Evolutionary conservation across 1,284 basidiomycete species (phyloP).

Genomic region (Cutaneotrichosporon spelunceum): DNA sequence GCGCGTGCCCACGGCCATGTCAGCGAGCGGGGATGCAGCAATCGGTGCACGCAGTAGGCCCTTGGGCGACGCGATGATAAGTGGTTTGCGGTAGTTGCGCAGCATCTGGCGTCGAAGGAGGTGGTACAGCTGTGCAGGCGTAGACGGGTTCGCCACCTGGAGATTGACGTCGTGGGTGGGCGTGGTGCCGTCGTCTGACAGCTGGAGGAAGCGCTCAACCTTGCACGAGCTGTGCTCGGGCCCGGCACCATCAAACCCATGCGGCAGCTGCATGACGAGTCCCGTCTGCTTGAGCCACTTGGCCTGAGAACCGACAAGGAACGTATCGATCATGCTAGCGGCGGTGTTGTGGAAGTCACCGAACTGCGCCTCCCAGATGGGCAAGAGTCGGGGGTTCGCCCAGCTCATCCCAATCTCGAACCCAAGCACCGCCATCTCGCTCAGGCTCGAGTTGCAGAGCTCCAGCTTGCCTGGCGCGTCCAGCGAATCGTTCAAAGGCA

Average conservation of each 20-base stretch:
- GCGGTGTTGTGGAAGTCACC: conserved; percentile 92
- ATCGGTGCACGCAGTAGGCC: conserved; percentile 70
- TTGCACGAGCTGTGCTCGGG: conserved; percentile 85
- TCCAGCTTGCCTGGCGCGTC: conserved; percentile 64
- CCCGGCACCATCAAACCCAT: conserved; percentile 82
- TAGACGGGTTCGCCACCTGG: conserved; percentile 78
- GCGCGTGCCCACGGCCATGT: conserved; percentile 61
- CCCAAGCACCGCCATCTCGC: conserved; percentile 76
- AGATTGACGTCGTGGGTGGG: conserved; percentile 63
- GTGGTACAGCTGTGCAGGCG: conserved; percentile 85
- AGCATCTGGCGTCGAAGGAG: conserved; percentile 75
- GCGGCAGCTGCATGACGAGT: conserved; percentile 77
- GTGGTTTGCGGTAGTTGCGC: conserved; percentile 78
- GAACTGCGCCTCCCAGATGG: conserved; percentile 84
- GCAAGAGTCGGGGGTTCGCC: conserved; percentile 71
- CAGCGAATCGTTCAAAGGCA: conserved; percentile 68
- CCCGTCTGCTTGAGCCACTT: conserved; percentile 94
- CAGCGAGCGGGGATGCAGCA: conserved; percentile 66
- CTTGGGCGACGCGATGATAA: conserved; percentile 79
- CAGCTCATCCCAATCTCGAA: conserved; percentile 87
- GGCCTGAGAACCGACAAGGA: conserved; percentile 75
- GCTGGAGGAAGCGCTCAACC: conserved; percentile 78
- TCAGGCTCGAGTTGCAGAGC: conserved; percentile 80
- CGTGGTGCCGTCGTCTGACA: conserved; percentile 42
- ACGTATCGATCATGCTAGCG: conserved; percentile 83